phyloP scores from a whole-genome alignment of 139 green algal species.

The Pseudopediastrum boryanum region DNA sequence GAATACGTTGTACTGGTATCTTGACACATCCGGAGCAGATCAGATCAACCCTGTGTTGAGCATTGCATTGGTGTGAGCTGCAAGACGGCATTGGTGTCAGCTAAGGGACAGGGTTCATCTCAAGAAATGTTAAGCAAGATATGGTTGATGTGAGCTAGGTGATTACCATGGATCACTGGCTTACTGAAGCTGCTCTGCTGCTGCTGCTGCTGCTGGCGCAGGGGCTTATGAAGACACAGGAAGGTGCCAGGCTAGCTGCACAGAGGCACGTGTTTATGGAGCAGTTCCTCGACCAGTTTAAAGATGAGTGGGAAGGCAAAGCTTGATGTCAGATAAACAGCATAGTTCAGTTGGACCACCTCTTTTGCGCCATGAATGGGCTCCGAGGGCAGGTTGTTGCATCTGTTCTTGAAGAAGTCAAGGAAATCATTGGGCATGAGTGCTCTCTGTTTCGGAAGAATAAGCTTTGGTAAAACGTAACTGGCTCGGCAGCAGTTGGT shows the following conservation, averaged over 20 bases:
- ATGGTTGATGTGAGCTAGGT: background rate
- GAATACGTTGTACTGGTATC: background rate
- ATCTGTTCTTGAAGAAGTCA: no score
- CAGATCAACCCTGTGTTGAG: background rate
- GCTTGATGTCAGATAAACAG: conserved; percentile 37
- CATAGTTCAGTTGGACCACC: no score
- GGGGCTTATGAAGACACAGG: conserved; percentile 74
- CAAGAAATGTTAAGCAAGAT: background rate
- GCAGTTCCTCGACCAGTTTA: conserved; percentile 65
- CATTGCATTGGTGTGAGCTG: background rate
- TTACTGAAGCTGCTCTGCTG: background rate
- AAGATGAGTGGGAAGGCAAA: conserved; percentile 56
- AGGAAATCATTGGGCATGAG: no score
- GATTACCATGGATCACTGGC: background rate
- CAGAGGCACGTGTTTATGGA: conserved; percentile 71
- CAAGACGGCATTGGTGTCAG: background rate
- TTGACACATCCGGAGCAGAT: background rate
- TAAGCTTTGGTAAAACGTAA: no score
- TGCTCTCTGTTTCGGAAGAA: no score
- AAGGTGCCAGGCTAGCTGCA: conserved; percentile 50
- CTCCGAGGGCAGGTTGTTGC: no score
- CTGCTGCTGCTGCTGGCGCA: conserved; percentile 21
- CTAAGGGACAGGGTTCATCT: no score
- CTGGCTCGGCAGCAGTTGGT: no score
- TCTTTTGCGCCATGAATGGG: no score